Evolutionary conservation across 257 asterid genomes (phyloP).

Genomic region (Plantago major): DNA sequence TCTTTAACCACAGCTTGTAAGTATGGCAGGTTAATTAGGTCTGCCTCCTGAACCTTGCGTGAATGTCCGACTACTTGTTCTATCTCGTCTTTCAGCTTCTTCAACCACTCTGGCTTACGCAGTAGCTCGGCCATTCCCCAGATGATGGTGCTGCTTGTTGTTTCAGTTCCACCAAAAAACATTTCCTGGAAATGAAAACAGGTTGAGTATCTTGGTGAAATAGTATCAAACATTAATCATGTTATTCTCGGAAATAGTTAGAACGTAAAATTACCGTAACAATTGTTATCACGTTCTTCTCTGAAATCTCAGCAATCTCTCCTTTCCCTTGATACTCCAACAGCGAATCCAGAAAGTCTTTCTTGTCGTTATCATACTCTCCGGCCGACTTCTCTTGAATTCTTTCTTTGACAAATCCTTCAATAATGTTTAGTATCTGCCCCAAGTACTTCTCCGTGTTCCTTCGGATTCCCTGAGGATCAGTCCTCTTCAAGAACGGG

Average conservation of each 20-base stretch:
- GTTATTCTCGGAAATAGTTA: neutral
- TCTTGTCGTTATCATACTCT: neutral
- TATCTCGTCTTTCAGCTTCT: conserved; percentile 19
- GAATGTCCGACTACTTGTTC: conserved; percentile 8
- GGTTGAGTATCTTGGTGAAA: neutral
- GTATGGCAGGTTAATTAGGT: conserved; percentile 16
- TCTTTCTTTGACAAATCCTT: conserved; percentile 35
- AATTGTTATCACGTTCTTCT: conserved; percentile 24
- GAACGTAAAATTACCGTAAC: conserved; percentile 28
- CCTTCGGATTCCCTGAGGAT: conserved; percentile 35
- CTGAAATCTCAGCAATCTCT: conserved; percentile 27
- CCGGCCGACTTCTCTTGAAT: conserved; percentile 16
- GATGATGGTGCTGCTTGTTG: conserved; percentile 17
- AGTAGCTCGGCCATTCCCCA: conserved; percentile 30
- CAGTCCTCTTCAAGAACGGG: conserved; percentile 34
- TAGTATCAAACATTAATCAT: neutral
- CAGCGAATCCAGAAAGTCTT: conserved; percentile 41
- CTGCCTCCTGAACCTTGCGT: conserved; percentile 17
- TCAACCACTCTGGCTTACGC: conserved; percentile 17
- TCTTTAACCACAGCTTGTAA: conserved; percentile 31
- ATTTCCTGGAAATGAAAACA: conserved; percentile 17
- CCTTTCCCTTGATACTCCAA: conserved; percentile 31
- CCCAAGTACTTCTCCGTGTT: conserved; percentile 21
- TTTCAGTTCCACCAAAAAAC: conserved; percentile 26
- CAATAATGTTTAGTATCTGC: conserved; percentile 21